Evolutionary conservation across 1,284 basidiomycete genomes (phyloP).

Genomic region (Spongispora temasekensis): DNA sequence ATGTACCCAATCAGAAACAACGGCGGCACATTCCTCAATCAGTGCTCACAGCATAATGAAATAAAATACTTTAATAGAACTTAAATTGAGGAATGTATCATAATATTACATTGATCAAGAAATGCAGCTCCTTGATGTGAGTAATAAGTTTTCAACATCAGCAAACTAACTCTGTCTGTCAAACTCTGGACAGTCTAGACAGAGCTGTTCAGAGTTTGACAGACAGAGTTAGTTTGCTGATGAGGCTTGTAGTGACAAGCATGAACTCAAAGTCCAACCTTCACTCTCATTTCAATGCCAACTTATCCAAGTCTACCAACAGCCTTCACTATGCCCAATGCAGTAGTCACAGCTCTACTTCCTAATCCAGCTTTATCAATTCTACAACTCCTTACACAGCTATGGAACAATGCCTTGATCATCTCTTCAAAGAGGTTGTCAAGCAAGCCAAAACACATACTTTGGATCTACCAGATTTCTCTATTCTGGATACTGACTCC

Average conservation of each 20-base stretch:
- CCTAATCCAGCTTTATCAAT: background rate
- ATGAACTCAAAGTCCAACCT: background rate
- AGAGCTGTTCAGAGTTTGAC: too few species aligned
- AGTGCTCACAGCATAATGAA: too few species aligned
- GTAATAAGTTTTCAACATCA: background rate
- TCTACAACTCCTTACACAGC: background rate
- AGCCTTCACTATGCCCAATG: background rate
- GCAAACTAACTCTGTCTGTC: too few species aligned
- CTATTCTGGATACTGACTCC: too few species aligned
- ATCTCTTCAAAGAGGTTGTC: too few species aligned
- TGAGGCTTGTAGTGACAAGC: background rate
- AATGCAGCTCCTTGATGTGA: background rate
- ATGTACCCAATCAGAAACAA: too few species aligned
- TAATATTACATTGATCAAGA: background rate
- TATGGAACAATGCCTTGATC: too few species aligned
- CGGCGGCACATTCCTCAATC: too few species aligned
- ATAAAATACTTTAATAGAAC: background rate
- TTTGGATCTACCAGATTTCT: too few species aligned
- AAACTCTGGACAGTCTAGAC: too few species aligned
- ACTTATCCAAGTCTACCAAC: background rate
- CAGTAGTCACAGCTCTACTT: background rate
- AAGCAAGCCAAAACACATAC: too few species aligned
- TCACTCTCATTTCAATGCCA: background rate
- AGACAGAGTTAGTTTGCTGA: too few species aligned
- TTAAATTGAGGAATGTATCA: background rate